These are phyloP conservation scores for Pestalotiopsis fici DNA, from an alignment of 2,329 filamentous ascomycete species.

Conservation along the genomic window DNA sequence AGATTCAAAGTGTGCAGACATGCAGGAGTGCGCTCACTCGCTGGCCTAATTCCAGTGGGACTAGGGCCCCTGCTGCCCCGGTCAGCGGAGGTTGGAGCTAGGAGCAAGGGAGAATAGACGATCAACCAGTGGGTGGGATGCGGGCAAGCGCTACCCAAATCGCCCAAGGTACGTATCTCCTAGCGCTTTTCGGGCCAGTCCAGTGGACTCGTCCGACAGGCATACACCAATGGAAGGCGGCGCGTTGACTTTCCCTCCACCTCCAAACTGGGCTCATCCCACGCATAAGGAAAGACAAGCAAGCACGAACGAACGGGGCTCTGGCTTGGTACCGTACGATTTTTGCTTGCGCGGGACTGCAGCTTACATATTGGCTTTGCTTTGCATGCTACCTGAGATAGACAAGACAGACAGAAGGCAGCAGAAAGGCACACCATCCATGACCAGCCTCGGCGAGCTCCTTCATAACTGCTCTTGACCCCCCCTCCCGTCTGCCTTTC, in stretches of 20 bases:
- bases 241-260: neutral
- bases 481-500: neutral
- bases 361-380: neutral
- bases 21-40: neutral
- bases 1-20: neutral
- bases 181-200: too few species aligned
- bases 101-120: neutral
- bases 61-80: neutral
- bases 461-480: neutral
- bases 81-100: neutral
- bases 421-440: neutral
- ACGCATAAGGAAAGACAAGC: neutral
- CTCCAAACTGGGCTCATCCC: slow-evolving; percentile 5
- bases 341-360: neutral
- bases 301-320: neutral
- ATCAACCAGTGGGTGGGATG: neutral
- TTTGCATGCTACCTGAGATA: neutral
- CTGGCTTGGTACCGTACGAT: neutral
- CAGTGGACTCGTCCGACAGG: too few species aligned
- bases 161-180: neutral
- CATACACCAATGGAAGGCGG: neutral
- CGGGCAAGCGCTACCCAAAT: neutral
- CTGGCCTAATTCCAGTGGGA: too few species aligned
- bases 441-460: neutral
- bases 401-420: neutral